A percentile compares a stretch with the other conserved stretches of the same genome.
Evolutionary conservation across 1,284 basidiomycete genomes (phyloP).

Genomic region (Flammula alnicola): DNA sequence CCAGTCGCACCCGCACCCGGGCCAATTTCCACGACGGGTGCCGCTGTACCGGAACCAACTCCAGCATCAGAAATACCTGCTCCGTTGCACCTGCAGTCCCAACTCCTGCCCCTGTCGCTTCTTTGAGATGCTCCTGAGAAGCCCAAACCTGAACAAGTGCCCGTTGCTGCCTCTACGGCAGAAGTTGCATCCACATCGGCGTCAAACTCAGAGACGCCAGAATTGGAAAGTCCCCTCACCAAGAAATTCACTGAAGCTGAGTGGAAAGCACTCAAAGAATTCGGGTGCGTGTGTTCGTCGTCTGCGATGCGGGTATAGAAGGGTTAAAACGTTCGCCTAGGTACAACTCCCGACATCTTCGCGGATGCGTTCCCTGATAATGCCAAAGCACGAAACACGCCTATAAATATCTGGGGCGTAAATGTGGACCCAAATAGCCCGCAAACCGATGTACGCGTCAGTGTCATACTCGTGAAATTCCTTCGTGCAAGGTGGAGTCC

Average conservation of each 20-base stretch:
- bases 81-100: constrained; percentile 15
- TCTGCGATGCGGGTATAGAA: constrained; percentile 1
- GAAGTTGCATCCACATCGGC: not conserved
- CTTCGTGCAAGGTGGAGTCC: constrained; percentile 66
- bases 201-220: constrained; percentile 28
- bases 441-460: constrained; percentile 61
- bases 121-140: too few relatives aligned
- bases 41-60: constrained; percentile 3
- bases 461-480: constrained; percentile 80
- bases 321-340: constrained; percentile 36
- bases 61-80: constrained; percentile 6
- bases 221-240: constrained; percentile 72
- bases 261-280: constrained; percentile 68
- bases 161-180: not conserved
- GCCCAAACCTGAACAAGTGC: too few relatives aligned
- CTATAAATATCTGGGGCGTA: constrained; percentile 73
- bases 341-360: constrained; percentile 60
- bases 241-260: constrained; percentile 69
- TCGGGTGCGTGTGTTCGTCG: constrained; percentile 56
- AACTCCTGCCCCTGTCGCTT: not conserved
- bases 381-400: constrained; percentile 48
- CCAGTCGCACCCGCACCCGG: not conserved
- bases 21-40: not conserved
- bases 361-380: constrained; percentile 61
- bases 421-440: constrained; percentile 58